These are phyloP conservation scores for Brachypodium distachyon DNA, from an alignment of 202 grass and related monocot genomes.

Conservation along the genomic window DNA sequence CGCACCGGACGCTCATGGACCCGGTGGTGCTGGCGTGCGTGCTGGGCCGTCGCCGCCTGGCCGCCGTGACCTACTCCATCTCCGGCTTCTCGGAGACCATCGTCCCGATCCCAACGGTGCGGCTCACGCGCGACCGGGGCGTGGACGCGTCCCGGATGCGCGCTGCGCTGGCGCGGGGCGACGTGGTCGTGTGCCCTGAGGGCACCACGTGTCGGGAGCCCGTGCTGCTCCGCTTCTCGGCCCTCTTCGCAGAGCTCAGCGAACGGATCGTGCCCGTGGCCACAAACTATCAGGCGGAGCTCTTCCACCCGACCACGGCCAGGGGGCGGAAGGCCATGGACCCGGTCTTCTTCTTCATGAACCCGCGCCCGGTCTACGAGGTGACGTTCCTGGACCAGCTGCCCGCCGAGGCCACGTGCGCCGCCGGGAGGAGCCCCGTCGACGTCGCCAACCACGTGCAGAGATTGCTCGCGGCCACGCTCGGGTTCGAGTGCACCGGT, in stretches of 20 bases:
- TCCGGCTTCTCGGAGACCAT: slow-evolving; percentile 31
- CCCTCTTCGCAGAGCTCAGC: slow-evolving; percentile 48
- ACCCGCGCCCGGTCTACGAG: slow-evolving; percentile 52
- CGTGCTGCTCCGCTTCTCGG: slow-evolving; percentile 43
- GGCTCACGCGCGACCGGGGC: slow-evolving; percentile 13
- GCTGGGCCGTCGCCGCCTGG: slow-evolving; percentile 39
- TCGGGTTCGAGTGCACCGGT: slow-evolving; percentile 57
- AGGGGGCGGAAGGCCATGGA: slow-evolving; percentile 37
- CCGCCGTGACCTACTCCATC: slow-evolving; percentile 38
- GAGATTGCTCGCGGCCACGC: slow-evolving; percentile 29
- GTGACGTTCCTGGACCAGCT: slow-evolving; percentile 75
- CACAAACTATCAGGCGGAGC: slow-evolving; percentile 35
- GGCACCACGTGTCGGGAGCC: slow-evolving; percentile 52
- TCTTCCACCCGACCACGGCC: slow-evolving; percentile 51
- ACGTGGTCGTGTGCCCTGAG: slow-evolving; percentile 61
- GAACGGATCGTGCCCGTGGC: slow-evolving; percentile 79
- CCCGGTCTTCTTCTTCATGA: slow-evolving; percentile 84
- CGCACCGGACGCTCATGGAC: slow-evolving; percentile 61
- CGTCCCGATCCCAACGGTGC: neutral
- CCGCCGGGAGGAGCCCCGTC: slow-evolving; percentile 38
- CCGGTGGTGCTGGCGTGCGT: slow-evolving; percentile 20
- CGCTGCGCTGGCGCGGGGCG: slow-evolving; percentile 34
- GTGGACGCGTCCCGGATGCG: slow-evolving; percentile 31
- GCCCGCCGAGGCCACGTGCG: slow-evolving; percentile 49
- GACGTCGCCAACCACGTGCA: slow-evolving; percentile 72